These are phyloP conservation scores for Epichloe gansuensis DNA, from an alignment of 2,329 filamentous ascomycete genomes.

Conservation along the genomic window DNA sequence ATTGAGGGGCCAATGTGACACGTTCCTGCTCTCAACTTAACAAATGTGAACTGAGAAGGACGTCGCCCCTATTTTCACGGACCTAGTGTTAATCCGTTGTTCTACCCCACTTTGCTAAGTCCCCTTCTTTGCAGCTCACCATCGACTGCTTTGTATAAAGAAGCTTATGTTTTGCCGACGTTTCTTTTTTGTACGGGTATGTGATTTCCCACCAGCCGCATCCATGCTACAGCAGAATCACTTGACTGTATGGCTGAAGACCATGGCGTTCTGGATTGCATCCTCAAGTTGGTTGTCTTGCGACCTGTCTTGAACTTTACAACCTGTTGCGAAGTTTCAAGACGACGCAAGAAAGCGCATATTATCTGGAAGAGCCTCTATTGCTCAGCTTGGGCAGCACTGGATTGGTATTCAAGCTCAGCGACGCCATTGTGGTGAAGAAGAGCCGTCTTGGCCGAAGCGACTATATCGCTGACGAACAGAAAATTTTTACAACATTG, in stretches of 20 bases:
- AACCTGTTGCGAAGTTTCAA: not conserved
- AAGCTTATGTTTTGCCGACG: too few species aligned
- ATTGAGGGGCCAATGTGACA: too few species aligned
- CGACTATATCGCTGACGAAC: constrained; percentile 2
- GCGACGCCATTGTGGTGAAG: constrained; percentile 6
- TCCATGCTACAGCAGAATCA: too few species aligned
- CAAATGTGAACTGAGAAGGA: too few species aligned
- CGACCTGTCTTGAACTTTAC: not conserved
- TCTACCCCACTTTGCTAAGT: too few species aligned
- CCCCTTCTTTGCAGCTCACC: too few species aligned
- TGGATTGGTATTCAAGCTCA: constrained; percentile 7
- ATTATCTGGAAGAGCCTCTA: not conserved
- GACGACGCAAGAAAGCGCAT: not conserved
- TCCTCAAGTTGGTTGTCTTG: not conserved
- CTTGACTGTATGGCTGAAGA: constrained; percentile 1
- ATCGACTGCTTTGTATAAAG: too few species aligned
- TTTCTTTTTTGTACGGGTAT: too few species aligned
- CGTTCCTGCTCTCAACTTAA: too few species aligned
- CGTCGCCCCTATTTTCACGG: too few species aligned
- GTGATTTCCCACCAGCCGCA: too few species aligned
- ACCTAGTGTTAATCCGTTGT: too few species aligned
- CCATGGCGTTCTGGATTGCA: not conserved
- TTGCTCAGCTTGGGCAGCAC: constrained; percentile 8
- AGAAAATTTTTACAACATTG: constrained; percentile 5
- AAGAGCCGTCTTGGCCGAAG: constrained; percentile 4